Evolutionary conservation across 495 filamentous ascomycete species (phyloP).

Genomic region (Talaromyces thailandensis): DNA sequence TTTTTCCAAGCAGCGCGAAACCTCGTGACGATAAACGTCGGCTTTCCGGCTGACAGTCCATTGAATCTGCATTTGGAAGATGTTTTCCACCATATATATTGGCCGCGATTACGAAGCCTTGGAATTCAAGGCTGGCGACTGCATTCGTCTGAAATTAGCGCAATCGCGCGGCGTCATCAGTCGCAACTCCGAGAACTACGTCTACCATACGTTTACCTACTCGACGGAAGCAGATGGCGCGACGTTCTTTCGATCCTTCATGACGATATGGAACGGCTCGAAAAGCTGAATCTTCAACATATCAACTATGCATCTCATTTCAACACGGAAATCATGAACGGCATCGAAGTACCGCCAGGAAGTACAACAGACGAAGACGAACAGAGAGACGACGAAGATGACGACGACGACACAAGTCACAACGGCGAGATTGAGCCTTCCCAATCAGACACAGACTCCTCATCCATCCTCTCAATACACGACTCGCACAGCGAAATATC

Average conservation of each 20-base stretch:
- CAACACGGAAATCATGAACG: constrained; percentile 27
- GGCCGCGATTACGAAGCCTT: constrained; percentile 52
- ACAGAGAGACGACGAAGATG: neutral
- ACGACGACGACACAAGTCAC: constrained; percentile 1
- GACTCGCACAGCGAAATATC: constrained; percentile 3
- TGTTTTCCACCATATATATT: constrained; percentile 54
- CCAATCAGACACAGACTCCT: constrained; percentile 4
- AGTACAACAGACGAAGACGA: constrained; percentile 12
- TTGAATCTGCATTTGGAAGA: constrained; percentile 47
- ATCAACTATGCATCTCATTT: constrained; percentile 53
- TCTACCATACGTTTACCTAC: constrained; percentile 49
- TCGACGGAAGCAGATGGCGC: constrained; percentile 49
- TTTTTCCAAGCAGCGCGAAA: constrained; percentile 51
- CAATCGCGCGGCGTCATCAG: constrained; percentile 46
- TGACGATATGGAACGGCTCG: constrained; percentile 46
- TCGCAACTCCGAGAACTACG: constrained; percentile 48
- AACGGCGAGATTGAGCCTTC: constrained; percentile 14
- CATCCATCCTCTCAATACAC: neutral
- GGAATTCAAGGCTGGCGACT: constrained; percentile 60
- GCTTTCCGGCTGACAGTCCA: constrained; percentile 50
- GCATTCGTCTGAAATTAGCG: constrained; percentile 48
- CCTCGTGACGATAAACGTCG: constrained; percentile 56
- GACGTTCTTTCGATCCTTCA: constrained; percentile 50
- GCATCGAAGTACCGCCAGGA: constrained; percentile 13
- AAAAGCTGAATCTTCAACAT: constrained; percentile 51